Percentiles rank a stretch among this genome's conserved stretches.
Conservation (phyloP, 805 yeast genomes). For the Groenewaldozyma salmanticensis region DNA sequence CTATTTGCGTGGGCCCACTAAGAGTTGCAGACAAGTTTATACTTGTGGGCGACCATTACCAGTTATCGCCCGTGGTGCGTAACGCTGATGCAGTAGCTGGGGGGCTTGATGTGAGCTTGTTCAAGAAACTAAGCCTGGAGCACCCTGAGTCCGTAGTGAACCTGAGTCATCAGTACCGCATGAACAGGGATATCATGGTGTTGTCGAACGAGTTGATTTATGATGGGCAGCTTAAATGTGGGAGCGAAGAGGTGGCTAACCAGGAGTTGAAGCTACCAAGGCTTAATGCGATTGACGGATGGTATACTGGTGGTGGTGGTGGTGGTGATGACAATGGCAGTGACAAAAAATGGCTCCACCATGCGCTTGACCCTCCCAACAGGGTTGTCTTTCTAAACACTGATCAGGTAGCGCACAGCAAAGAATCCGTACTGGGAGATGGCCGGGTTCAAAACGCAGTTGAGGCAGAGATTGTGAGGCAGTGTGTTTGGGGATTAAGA, state of each 20-base stretch:
- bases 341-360: constrained; percentile 42
- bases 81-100: constrained; percentile 53
- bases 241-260: constrained; percentile 50
- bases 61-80: constrained; percentile 79
- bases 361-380: constrained; percentile 40
- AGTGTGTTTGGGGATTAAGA: constrained; percentile 49
- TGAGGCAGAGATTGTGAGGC: constrained; percentile 59
- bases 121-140: constrained; percentile 58
- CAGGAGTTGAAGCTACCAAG: constrained; percentile 45
- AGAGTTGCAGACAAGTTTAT: constrained; percentile 68
- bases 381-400: constrained; percentile 71
- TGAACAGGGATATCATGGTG: constrained; percentile 83
- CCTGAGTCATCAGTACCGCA: constrained; percentile 76
- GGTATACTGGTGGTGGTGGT: constrained; percentile 3
- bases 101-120: constrained; percentile 68
- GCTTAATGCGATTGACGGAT: constrained; percentile 15
- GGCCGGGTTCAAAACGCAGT: constrained; percentile 54
- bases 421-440: constrained; percentile 49
- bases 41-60: constrained; percentile 94
- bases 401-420: constrained; percentile 52
- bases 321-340: too few relatives aligned
- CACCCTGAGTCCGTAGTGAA: constrained; percentile 72
- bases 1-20: constrained; percentile 83
- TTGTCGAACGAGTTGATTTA: constrained; percentile 75
- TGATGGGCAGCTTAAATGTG: constrained; percentile 67